Conservation (phyloP, 331 rosid species). For the Cydonia oblonga region DNA sequence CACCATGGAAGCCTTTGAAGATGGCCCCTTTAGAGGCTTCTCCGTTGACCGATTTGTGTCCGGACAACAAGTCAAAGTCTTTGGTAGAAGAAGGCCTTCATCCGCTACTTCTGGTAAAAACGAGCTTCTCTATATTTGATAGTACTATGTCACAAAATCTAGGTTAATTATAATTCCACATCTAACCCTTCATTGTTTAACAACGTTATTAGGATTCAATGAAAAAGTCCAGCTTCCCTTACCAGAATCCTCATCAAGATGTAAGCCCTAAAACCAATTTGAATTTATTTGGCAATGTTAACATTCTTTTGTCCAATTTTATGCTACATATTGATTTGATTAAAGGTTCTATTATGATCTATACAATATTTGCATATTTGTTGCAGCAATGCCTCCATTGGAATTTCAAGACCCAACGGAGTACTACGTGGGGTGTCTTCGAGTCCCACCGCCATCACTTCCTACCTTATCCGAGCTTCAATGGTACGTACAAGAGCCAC, state of each 20-base stretch:
- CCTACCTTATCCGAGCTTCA: conserved; percentile 60
- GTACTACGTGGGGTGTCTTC: conserved; percentile 54
- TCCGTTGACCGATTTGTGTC: conserved; percentile 77
- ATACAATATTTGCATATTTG: background rate
- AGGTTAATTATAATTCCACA: background rate
- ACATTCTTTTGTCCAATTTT: background rate
- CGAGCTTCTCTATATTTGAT: background rate
- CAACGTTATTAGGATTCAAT: conserved; percentile 23
- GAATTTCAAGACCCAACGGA: conserved; percentile 81
- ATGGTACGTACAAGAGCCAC: conserved; percentile 60
- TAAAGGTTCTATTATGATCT: background rate
- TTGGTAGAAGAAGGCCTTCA: conserved; percentile 77
- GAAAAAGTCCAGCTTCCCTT: conserved; percentile 39
- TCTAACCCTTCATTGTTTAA: background rate
- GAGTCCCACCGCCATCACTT: conserved; percentile 39
- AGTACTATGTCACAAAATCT: background rate
- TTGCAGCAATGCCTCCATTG: conserved; percentile 43
- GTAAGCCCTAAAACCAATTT: conserved; percentile 32
- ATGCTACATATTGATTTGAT: background rate
- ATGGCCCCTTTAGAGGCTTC: conserved; percentile 69
- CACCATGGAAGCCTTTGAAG: conserved; percentile 72
- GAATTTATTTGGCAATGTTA: background rate
- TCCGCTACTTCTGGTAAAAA: conserved; percentile 34
- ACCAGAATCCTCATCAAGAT: conserved; percentile 45
- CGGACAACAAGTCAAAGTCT: conserved; percentile 83